These are phyloP conservation scores for Boletus edulis DNA, from an alignment of 768 basidiomycete genomes.

Conservation along the genomic window DNA sequence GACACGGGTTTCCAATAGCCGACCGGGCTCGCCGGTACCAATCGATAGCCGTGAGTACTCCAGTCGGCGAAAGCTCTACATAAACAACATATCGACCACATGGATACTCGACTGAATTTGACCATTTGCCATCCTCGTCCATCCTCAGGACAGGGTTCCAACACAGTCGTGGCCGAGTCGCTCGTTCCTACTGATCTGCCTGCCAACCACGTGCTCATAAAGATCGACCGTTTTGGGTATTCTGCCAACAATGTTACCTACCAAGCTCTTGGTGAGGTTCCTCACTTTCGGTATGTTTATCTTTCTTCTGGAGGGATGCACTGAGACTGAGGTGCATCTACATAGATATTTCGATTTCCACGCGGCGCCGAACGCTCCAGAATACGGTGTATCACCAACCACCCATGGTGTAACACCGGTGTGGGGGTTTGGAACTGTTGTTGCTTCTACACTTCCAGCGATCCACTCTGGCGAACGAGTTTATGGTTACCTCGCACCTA, in stretches of 20 bases:
- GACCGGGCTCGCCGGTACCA: no score
- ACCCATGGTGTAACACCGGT: constrained; percentile 67
- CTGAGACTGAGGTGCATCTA: constrained; percentile 11
- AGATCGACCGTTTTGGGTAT: constrained; percentile 67
- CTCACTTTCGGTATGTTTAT: constrained; percentile 36
- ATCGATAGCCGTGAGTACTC: no score
- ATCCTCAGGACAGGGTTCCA: constrained; percentile 33
- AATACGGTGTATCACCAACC: constrained; percentile 35
- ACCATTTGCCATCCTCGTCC: constrained; percentile 41
- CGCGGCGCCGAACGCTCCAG: constrained; percentile 38
- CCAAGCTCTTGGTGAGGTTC: constrained; percentile 48
- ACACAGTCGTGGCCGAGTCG: constrained; percentile 28
- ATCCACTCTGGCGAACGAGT: constrained; percentile 56
- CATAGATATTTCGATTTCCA: constrained; percentile 72
- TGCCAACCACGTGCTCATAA: constrained; percentile 49
- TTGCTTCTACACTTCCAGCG: constrained; percentile 46
- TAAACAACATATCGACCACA: not conserved
- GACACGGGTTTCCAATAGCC: no score
- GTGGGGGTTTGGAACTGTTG: constrained; percentile 67
- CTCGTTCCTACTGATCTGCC: constrained; percentile 25
- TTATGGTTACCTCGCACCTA: constrained; percentile 60
- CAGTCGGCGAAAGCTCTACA: no score
- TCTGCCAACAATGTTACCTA: constrained; percentile 74
- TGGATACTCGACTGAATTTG: constrained; percentile 23
- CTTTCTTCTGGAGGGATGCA: not conserved